Conservation (phyloP, 257 asterid species). For the Solanum etuberosum region DNA sequence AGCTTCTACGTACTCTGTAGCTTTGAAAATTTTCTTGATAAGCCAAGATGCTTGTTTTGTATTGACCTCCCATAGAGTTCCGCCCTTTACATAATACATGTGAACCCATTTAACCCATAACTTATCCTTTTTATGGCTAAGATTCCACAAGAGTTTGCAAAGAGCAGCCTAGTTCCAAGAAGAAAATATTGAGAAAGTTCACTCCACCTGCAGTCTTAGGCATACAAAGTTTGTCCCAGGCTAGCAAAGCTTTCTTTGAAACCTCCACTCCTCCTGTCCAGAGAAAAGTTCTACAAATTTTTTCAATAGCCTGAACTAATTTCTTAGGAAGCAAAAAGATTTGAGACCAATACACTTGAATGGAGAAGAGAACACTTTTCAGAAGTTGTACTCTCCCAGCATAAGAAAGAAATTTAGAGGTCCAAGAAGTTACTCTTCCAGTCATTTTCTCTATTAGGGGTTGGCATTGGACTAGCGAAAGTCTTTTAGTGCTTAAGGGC, state of each 20-base stretch:
- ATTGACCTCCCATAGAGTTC: no score
- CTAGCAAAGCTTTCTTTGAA: neutral
- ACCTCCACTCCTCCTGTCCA: neutral
- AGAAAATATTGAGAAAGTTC: neutral
- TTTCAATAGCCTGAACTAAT: no score
- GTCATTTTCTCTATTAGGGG: neutral
- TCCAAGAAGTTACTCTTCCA: neutral
- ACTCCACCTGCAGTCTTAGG: neutral
- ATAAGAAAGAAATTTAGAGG: neutral
- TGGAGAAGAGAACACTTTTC: neutral
- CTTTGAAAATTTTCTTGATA: neutral
- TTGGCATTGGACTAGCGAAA: neutral
- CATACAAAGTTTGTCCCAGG: neutral
- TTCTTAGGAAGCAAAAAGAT: neutral
- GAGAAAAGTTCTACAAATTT: no score
- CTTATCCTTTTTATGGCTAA: neutral
- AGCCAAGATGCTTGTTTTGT: no score
- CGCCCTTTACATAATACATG: no score
- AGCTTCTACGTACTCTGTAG: neutral
- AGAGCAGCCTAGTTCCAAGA: neutral
- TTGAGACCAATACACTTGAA: neutral
- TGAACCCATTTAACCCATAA: no score
- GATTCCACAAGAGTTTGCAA: neutral
- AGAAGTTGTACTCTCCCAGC: neutral
- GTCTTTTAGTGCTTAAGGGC: neutral